Evolutionary conservation across 164 flowering plant species (phyloP), one percentile per base, ranked within the genome.

Genomic region (Kingdonia uniflora): DNA sequence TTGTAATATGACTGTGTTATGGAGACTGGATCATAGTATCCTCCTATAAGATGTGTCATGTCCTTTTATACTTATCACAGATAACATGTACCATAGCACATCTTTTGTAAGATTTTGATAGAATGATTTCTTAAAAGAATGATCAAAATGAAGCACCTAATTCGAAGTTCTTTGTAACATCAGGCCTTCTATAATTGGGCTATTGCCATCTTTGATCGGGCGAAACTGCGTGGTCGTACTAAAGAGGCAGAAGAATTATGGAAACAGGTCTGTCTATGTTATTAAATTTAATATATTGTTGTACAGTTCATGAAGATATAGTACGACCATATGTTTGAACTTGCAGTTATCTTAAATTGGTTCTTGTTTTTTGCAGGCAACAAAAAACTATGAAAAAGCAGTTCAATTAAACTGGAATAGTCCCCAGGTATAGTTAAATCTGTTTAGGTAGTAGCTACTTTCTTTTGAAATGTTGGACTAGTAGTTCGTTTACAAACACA

Each of bases 171-270:
- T 4, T 4, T 29, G 35, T 29, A 29, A 29, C 4, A 29, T 29
- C n/a, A 92, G 99, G 99, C 99, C 7, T 92, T 71, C 64, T 92
- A 92, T 65, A 92, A 92, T 66, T 92, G 99, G 99, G 99, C 99
- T 37, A 92, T 92, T 65, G 99, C 99, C 49, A 92, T 92, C 42
- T 92, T 96, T 47, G 99, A 92, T 59, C 84, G 95, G 46, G 99
- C 99, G 22, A 92, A 89, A 76, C 78, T 92, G 83, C 94, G 96
- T 55, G 99, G 99, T 26, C 95, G 99, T 59, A 92, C 99, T 19
- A 92, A 92, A 70, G 99, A 88, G 74, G 99, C 99, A 47, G 99
- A 92, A 75, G 99, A 88, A 69, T 63, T 92, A 38, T 92, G 96
- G 99, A 84, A 88, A 69, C 94, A 87, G 94, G 99, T 90, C 49